Evolutionary conservation across 805 yeast species (phyloP), one percentile per base, ranked within the genome.

Genomic region (Lachancea lanzarotensis): DNA sequence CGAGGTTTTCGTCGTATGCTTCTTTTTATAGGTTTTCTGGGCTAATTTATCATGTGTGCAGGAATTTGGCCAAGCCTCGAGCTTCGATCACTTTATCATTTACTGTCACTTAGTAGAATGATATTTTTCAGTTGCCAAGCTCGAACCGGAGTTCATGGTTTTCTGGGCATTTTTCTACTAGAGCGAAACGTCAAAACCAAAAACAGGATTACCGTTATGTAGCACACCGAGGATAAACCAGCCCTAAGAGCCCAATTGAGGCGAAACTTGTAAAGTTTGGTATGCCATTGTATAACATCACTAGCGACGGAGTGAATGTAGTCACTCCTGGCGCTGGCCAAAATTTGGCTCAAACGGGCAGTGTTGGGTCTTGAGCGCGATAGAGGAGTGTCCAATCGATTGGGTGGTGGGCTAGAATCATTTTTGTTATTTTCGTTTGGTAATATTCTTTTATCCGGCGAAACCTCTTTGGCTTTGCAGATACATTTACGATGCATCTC

Each of bases 401-500:
- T 22, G 25, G 8, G 4, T 8, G 8, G 8, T 22, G 8, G 25
- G 8, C 25, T 6, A 8, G 25, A 22, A 8, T 22, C 8, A 6
- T 22, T 22, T 22, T 22, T 4, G 25, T 6, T 22, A 6, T 22
- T 22, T 22, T 22, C 8, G 8, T 22, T 22, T 8, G 8, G 25
- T 8, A 22, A 22, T 8, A 22, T 6, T 4, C 25, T 22, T 22
- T 22, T 22, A 9, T 17, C 35, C 16, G 13, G 35, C 35, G 19
- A 17, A 3, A 22, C 8, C 8, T 29, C 5, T 29, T 29, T 29
- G 31, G 35, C 10, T 17, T 18, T 31, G 29, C 17, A 31, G 26
- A 31, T 17, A 15, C 35, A 31, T 31, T 38, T 38, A 13, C n/a
- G 42, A n/a, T 9, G 17, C 42, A 38, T 40, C 6, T 53, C 49